Percentiles rank a stretch among this genome's conserved stretches.
Conservation (phyloP, 305 asterid genomes). For the Rubia tinctorum region DNA sequence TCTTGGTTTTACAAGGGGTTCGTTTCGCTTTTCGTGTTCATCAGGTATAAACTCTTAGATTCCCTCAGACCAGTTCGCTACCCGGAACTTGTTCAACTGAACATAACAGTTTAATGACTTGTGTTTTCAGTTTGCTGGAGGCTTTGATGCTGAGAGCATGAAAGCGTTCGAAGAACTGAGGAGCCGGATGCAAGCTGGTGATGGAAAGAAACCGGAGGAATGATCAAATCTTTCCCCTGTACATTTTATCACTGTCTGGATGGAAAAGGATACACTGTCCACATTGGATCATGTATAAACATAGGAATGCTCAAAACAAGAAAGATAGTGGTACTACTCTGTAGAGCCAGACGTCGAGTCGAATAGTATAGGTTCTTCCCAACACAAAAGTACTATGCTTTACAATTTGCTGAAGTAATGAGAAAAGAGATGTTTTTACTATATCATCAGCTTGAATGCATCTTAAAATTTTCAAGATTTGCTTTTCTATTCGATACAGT, state of each 20-base stretch:
- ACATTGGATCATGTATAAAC: conserved; percentile 3
- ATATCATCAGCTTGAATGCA: background rate
- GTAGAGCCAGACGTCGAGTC: background rate
- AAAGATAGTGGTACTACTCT: background rate
- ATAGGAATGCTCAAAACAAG: background rate
- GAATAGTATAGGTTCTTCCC: conserved; percentile 7
- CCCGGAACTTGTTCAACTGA: background rate
- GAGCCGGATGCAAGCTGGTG: conserved; percentile 62
- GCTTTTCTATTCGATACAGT: background rate
- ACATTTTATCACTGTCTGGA: conserved; percentile 24
- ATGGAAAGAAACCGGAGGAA: conserved; percentile 41
- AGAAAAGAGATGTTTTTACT: background rate
- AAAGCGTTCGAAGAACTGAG: conserved; percentile 97
- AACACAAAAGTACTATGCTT: background rate
- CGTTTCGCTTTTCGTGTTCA: conserved; percentile 98
- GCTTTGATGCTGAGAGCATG: conserved; percentile 99
- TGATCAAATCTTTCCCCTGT: conserved; percentile 20
- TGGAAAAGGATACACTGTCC: background rate
- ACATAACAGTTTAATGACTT: background rate
- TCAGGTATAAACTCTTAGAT: conserved; percentile 48
- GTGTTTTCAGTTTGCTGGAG: conserved; percentile 92
- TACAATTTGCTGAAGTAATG: conserved; percentile 2
- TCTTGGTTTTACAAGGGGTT: conserved; percentile 87
- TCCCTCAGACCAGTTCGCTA: background rate
- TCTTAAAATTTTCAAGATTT: background rate